Percentiles rank a stretch among this genome's conserved stretches.
These are phyloP conservation scores for Ogataea dorogensis DNA, from an alignment of 805 yeast genomes.

Conservation along the genomic window DNA sequence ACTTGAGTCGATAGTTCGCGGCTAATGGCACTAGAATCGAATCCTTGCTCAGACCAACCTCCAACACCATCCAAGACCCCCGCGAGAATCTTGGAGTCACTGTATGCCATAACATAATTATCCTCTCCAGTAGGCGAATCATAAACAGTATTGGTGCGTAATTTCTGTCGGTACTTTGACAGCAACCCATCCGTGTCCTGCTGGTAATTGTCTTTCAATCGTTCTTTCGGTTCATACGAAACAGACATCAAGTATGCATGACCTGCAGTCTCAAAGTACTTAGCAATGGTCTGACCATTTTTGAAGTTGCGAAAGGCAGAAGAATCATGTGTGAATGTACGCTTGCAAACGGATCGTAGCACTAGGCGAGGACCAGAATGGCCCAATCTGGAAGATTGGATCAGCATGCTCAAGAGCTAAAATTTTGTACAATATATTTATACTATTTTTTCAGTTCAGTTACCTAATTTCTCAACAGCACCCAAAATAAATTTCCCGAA, in stretches of 20 bases:
- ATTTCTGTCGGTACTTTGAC: constrained; percentile 25
- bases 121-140: constrained; percentile 77
- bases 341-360: constrained; percentile 2
- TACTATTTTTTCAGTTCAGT: constrained; percentile 15
- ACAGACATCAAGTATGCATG: constrained; percentile 57
- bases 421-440: constrained; percentile 8
- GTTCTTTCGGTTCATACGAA: constrained; percentile 71
- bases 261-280: constrained; percentile 25
- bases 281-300: constrained; percentile 30
- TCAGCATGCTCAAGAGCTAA: constrained; percentile 3
- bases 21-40: constrained; percentile 84
- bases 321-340: constrained; percentile 25
- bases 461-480: constrained; percentile 54
- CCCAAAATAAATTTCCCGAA: constrained; percentile 67
- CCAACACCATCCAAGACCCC: constrained; percentile 98
- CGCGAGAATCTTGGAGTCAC: constrained; percentile 48
- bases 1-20: constrained; percentile 69
- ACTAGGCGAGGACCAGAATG: background rate
- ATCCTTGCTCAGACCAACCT: constrained; percentile 93
- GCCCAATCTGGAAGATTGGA: constrained; percentile 1
- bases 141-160: constrained; percentile 23
- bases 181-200: constrained; percentile 28
- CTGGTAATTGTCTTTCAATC: constrained; percentile 47
- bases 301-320: constrained; percentile 27
- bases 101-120: constrained; percentile 55